These are phyloP conservation scores for Rhododendron henanense DNA, from an alignment of 148 eudicot genomes.

Conservation along the genomic window DNA sequence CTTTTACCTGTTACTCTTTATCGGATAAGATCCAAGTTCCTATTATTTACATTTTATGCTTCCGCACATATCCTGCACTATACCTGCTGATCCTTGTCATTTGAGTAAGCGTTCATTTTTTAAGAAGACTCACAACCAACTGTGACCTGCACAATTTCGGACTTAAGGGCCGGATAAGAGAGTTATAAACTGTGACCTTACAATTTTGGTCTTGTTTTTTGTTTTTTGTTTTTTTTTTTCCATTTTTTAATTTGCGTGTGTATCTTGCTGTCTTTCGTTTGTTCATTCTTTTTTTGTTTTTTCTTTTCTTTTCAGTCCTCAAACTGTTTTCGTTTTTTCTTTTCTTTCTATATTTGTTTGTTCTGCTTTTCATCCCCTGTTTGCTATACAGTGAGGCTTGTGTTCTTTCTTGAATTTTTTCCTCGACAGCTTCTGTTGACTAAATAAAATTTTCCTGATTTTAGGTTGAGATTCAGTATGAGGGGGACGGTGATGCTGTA, in stretches of 20 bases:
- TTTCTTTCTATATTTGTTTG: not conserved
- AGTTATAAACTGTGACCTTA: not conserved
- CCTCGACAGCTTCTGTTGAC: not conserved
- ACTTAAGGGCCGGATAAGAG: not conserved
- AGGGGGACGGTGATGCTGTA: conserved; percentile 68
- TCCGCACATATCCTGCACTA: not conserved
- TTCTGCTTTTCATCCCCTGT: not conserved
- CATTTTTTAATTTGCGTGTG: not conserved
- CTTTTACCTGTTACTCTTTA: not conserved
- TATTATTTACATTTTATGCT: not conserved
- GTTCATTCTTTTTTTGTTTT: not conserved
- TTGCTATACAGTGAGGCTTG: not conserved
- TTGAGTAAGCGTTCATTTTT: not conserved
- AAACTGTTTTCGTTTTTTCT: not conserved
- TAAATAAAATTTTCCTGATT: not conserved
- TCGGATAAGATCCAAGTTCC: not conserved
- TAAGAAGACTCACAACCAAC: not conserved
- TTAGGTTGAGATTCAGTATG: conserved; percentile 71
- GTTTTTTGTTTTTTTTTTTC: not conserved
- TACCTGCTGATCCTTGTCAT: not conserved
- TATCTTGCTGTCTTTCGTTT: not conserved
- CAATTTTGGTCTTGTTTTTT: not conserved
- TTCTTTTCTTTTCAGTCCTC: not conserved
- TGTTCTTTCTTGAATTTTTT: conserved; percentile 1
- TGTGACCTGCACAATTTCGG: not conserved